Percentiles rank a stretch among this genome's conserved stretches.
Conservation (phyloP, 345 rosid species). For the Moricandia moricandioides region DNA sequence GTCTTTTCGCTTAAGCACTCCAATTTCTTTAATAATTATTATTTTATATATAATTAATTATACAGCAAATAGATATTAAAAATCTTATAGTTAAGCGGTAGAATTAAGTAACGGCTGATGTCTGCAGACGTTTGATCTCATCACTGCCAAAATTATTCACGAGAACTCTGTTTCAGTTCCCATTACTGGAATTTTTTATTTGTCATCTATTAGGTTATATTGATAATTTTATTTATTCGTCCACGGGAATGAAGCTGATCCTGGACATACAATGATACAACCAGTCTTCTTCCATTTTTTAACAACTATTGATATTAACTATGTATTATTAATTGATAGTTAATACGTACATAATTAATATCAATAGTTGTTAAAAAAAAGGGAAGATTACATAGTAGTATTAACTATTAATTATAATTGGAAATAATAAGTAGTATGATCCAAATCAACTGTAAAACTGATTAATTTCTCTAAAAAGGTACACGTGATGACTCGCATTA, state of each 20-base stretch:
- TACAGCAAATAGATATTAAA: not conserved
- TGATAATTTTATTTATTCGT: not conserved
- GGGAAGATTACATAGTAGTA: too few relatives aligned
- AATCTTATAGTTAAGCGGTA: not conserved
- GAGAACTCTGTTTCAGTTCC: constrained; percentile 17
- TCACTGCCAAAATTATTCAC: constrained; percentile 1
- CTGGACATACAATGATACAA: not conserved
- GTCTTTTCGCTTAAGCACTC: constrained; percentile 22
- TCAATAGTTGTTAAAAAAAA: too few relatives aligned
- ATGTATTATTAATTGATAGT: too few relatives aligned
- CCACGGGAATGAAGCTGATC: constrained; percentile 13
- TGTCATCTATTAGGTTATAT: too few relatives aligned
- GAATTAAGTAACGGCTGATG: not conserved
- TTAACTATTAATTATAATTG: too few relatives aligned
- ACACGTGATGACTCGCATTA: not conserved
- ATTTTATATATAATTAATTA: not conserved
- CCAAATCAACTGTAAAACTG: not conserved
- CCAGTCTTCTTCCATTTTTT: not conserved
- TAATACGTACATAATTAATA: too few relatives aligned
- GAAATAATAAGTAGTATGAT: not conserved
- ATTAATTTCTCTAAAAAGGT: not conserved
- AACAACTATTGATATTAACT: not conserved
- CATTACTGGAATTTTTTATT: not conserved
- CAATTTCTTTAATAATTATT: constrained; percentile 9
- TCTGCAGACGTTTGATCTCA: constrained; percentile 1